A percentile compares a stretch with the other conserved stretches of the same genome.
These are phyloP conservation scores for Aspergillus bombycis DNA, from an alignment of 2,329 filamentous ascomycete species.

Conservation along the genomic window DNA sequence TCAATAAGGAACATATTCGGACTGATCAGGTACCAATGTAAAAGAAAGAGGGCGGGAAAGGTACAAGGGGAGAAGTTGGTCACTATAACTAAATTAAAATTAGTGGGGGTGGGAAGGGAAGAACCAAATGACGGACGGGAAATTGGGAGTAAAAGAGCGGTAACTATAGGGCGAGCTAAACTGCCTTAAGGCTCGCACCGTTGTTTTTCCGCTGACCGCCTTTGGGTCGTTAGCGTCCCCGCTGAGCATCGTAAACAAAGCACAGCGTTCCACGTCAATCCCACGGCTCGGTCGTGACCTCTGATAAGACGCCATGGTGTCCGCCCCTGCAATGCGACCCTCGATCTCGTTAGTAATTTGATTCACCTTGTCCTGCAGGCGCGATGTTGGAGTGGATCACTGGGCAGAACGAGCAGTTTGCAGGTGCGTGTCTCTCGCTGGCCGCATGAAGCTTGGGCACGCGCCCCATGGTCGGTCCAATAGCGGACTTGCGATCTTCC, in stretches of 20 bases:
- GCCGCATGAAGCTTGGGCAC: slow-evolving; percentile 13
- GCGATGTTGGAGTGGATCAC: slow-evolving; percentile 41
- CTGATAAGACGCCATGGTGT: slow-evolving; percentile 20
- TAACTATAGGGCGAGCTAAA: slow-evolving; percentile 9
- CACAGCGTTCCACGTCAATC: slow-evolving; percentile 32
- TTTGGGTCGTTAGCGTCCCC: slow-evolving; percentile 12
- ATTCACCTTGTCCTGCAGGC: slow-evolving; percentile 19
- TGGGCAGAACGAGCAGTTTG: slow-evolving; percentile 33
- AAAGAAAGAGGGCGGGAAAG: slow-evolving; percentile 7
- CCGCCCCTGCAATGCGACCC: slow-evolving; percentile 21
- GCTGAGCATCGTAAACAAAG: slow-evolving; percentile 38
- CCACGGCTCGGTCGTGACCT: slow-evolving; percentile 1
- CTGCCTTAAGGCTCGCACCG: slow-evolving; percentile 13
- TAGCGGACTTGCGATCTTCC: slow-evolving; percentile 11
- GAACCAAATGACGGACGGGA: slow-evolving; percentile 1
- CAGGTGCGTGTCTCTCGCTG: slow-evolving; percentile 31
- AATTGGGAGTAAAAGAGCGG: slow-evolving; percentile 22
- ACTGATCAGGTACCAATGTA: slow-evolving; percentile 13
- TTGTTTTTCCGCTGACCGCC: slow-evolving; percentile 30
- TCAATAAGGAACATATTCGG: slow-evolving; percentile 31
- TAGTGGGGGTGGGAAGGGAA: background rate
- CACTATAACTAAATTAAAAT: background rate
- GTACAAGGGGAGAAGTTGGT: background rate
- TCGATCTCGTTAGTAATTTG: slow-evolving; percentile 16
- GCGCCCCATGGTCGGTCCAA: slow-evolving; percentile 11